Base-by-base conservation (phyloP, 352 stramenopile species). In the Phytophthora parvispora region DNA sequence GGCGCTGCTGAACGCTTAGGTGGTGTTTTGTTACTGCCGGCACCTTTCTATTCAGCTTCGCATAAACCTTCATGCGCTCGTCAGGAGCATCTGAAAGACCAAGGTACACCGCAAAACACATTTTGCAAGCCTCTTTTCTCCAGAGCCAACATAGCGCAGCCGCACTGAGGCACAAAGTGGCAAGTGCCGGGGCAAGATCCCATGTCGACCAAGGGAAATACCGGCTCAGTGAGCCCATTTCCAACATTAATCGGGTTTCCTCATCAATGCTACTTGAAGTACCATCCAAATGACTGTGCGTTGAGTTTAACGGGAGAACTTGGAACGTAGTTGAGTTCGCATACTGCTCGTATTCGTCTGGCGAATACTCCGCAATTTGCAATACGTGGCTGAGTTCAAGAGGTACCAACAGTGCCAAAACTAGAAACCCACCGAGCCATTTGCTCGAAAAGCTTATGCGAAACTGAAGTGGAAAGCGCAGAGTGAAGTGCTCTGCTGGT, bases 191-290 rank as follows among this genome's bases (percentile, higher is more conserved):
- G 1, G 75, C 70, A 4, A 72, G 65, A 60, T 91, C 83, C 67
- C 83, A 78, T n/a, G 25, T 58, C 0, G 81, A 83, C 73, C 82
- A 85, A 13, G 67, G 48, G 38, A 87, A 81, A 52, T 86, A 90
- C 16, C 81, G 63, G 13, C 72, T 79, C 27, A 90, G 64, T 10
- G 83, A 84, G 9, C 83, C 83, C 6, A 74, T n/a, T 31, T 79
- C 52, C 13, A 81, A 60, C 50, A 86, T 29, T 6, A 58, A 38
- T 24, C 24, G 57, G 42, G 12, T 77, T n/a, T 69, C 40, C 9
- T 31, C 12, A 50, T 70, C 73, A 22, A 58, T 32, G 25, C 32
- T 34, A 52, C 49, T 25, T 10, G 45, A 32, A 9, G 40, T 49
- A 24, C 36, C 64, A 22, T 49, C 42, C 20, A 12, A 32, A 34